Evolutionary conservation across 164 flowering plant genomes (phyloP).

Genomic region (Echeveria elegans): DNA sequence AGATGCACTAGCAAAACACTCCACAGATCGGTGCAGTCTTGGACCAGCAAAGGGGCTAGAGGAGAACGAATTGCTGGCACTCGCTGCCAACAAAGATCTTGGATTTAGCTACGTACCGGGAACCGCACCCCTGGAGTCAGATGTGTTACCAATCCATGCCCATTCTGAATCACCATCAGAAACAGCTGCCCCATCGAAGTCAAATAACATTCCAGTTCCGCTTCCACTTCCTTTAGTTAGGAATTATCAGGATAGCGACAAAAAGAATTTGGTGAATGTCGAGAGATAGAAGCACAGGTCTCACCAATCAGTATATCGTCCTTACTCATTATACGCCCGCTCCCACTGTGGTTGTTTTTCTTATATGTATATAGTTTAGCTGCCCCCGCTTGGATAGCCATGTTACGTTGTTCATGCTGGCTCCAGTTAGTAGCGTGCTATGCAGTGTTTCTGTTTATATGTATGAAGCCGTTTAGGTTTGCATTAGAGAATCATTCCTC

Average conservation of each 20-base stretch:
- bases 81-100: constrained; percentile 66
- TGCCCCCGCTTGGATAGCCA: no score
- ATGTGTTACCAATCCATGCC: background rate
- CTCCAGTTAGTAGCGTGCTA: no score
- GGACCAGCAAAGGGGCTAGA: constrained; percentile 69
- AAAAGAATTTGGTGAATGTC: background rate
- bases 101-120: background rate
- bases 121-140: background rate
- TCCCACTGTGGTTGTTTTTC: no score
- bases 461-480: no score
- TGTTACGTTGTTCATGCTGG: no score
- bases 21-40: constrained; percentile 54
- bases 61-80: constrained; percentile 65
- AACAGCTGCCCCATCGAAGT: background rate
- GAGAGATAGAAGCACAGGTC: background rate
- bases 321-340: no score
- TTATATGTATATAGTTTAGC: no score
- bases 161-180: background rate
- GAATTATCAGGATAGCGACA: background rate
- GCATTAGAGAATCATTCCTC: no score
- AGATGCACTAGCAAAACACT: constrained; percentile 70
- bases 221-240: background rate
- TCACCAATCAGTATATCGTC: background rate
- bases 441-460: no score
- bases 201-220: background rate